These are phyloP conservation scores for Plectranthus barbatus DNA, from an alignment of 257 asterid species.

Conservation along the genomic window DNA sequence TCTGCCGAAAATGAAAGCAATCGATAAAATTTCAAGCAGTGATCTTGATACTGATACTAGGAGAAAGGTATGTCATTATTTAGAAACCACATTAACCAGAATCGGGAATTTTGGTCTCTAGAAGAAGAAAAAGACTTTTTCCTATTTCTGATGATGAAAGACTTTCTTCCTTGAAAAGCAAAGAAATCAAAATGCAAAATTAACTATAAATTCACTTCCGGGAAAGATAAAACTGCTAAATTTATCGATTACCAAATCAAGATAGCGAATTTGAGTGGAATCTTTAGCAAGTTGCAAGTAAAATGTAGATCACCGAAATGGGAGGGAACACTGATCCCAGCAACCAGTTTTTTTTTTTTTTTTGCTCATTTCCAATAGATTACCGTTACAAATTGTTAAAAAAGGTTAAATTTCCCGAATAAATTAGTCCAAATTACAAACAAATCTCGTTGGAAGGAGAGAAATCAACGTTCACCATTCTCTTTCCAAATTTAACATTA, in stretches of 20 bases:
- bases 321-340: conserved; percentile 14
- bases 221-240: conserved; percentile 2
- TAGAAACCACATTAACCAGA: not conserved
- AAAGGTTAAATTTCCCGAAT: not conserved
- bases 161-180: conserved; percentile 3
- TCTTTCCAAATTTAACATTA: conserved; percentile 2
- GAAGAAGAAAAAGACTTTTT: not conserved
- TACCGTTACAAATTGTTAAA: conserved; percentile 2
- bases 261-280: not conserved
- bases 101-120: not conserved
- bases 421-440: not conserved
- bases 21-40: not conserved
- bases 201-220: conserved; percentile 2
- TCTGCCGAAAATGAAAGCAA: conserved; percentile 20
- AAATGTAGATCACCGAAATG: too few relatives aligned
- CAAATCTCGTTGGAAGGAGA: not conserved
- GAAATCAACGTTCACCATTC: not conserved
- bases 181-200: not conserved
- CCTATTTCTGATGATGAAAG: not conserved
- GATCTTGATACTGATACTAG: not conserved
- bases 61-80: not conserved
- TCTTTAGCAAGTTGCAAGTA: not conserved
- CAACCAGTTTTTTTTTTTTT: not conserved
- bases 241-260: not conserved
- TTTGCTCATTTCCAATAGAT: conserved; percentile 11